These are phyloP conservation scores for Eleusine coracana DNA, from an alignment of 176 grass and related monocot species.

Conservation along the genomic window DNA sequence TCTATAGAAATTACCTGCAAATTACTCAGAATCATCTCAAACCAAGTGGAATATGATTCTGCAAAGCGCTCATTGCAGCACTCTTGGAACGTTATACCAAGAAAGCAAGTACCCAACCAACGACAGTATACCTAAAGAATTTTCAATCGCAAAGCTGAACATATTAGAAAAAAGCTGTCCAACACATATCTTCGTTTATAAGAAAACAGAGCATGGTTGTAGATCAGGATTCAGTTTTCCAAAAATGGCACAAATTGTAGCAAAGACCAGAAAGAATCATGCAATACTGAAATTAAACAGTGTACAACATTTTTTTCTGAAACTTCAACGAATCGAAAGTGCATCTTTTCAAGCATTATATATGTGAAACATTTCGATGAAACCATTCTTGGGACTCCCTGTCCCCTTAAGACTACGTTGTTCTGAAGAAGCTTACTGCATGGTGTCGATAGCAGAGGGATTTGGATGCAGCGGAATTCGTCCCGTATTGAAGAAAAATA, in stretches of 20 bases:
- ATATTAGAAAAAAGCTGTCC: slow-evolving; percentile 24
- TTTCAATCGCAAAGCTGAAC: slow-evolving; percentile 7
- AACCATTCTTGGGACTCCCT: neutral
- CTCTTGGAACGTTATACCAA: slow-evolving; percentile 49
- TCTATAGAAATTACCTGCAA: slow-evolving; percentile 49
- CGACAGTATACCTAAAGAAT: slow-evolving; percentile 40
- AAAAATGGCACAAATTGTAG: neutral
- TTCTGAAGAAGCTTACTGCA: neutral
- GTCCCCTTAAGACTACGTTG: neutral
- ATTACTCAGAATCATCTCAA: slow-evolving; percentile 49
- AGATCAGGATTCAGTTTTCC: neutral
- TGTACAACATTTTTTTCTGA: neutral
- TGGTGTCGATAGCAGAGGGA: neutral
- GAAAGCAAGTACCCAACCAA: slow-evolving; percentile 61
- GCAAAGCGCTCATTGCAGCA: slow-evolving; percentile 50
- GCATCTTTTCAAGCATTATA: neutral
- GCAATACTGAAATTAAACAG: neutral
- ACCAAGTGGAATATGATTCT: slow-evolving; percentile 48
- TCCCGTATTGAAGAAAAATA: neutral
- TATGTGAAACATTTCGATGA: neutral
- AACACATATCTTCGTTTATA: slow-evolving; percentile 9
- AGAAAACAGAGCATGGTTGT: slow-evolving; percentile 6
- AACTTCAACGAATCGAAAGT: neutral
- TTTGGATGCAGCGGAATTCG: neutral
- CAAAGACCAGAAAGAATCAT: neutral